Base-by-base conservation (phyloP, 2,329 filamentous ascomycete genomes). In the Fusarium oxysporum region DNA sequence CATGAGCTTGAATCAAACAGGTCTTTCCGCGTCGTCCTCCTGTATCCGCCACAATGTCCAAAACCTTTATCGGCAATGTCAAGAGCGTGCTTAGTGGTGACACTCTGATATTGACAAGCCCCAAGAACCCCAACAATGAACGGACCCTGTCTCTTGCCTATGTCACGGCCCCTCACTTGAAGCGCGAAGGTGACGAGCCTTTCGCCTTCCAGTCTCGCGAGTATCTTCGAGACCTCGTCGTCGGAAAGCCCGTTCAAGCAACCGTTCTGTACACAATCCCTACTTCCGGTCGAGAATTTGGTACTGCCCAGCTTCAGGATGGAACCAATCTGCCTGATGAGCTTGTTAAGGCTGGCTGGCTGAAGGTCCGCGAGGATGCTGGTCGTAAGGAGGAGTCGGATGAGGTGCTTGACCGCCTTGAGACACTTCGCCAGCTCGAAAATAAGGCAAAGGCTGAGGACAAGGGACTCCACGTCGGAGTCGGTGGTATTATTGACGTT, bases 31-130 rank as follows among this genome's bases (percentile, higher is more conserved):
- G 62, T 71, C 50, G 72, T 75, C 65, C 70, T 56, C 62, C 54
- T 71, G 75, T 65, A 47, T 55, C 74, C 67, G 74, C 67, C 79
- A 83, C 64, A 78, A 86, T 88, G 86, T 84, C 82, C 65, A 88
- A 87, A 81, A 82, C 83, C 60, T 89, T 89, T 78, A 83, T 90
- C 82, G 90, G 92, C 81, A 93, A 91, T 79, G 95, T 98, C 83
- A 99, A 99, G 88, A 94, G 92, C 81, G 94, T 97, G 76, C 86
- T 97, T 79, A 98, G 95, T 79, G 96, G 96, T 79, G 96, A 98
- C 86, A 97, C 95, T 33, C 85, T 98, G 77, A 87, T 98, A 73
- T 86, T 98, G 79, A 90, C 92, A 77, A 94, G 93, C 83, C 88
- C 93, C 80, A 92, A 91, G 82, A 95, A 97, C 81, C 92, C 93